Percentiles rank a stretch among this genome's conserved stretches.
Conservation (phyloP, 1,284 basidiomycete genomes). For the Ganoderma leucocontextum region DNA sequence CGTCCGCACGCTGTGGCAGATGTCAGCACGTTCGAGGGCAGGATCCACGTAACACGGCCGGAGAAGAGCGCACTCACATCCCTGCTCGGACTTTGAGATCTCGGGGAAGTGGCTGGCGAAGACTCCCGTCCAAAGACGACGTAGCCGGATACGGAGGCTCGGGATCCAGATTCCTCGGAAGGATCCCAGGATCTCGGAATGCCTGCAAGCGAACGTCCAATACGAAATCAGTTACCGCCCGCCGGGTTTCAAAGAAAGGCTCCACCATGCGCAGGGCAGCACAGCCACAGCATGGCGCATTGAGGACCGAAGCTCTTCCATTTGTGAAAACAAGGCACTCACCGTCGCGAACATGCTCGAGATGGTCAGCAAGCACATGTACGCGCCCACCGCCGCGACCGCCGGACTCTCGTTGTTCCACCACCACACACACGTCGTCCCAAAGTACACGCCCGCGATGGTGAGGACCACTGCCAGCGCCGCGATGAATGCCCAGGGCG, state of each 20-base stretch:
- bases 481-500: slow-evolving; percentile 77
- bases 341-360: slow-evolving; percentile 82
- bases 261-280: slow-evolving; percentile 18
- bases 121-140: slow-evolving; percentile 66
- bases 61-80: slow-evolving; percentile 61
- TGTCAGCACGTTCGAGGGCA: slow-evolving; percentile 20
- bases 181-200: slow-evolving; percentile 88
- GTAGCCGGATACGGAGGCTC: slow-evolving; percentile 78
- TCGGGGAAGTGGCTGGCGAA: slow-evolving; percentile 75
- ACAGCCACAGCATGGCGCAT: slow-evolving; percentile 29
- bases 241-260: slow-evolving; percentile 14
- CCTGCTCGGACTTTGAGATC: slow-evolving; percentile 83
- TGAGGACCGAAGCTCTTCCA: slow-evolving; percentile 1
- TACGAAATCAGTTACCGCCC: slow-evolving; percentile 23
- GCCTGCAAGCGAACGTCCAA: slow-evolving; percentile 54
- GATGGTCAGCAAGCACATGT: slow-evolving; percentile 80
- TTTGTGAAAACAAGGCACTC: slow-evolving; percentile 39
- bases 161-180: slow-evolving; percentile 86
- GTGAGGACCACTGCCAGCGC: slow-evolving; percentile 69
- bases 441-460: slow-evolving; percentile 83
- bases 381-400: slow-evolving; percentile 78
- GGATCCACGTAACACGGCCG: background rate
- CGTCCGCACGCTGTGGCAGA: slow-evolving; percentile 73
- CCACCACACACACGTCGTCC: slow-evolving; percentile 87
- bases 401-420: slow-evolving; percentile 81